Base-by-base conservation (phyloP, 2,329 filamentous ascomycete species). In the Mycosphaerella sp. region DNA sequence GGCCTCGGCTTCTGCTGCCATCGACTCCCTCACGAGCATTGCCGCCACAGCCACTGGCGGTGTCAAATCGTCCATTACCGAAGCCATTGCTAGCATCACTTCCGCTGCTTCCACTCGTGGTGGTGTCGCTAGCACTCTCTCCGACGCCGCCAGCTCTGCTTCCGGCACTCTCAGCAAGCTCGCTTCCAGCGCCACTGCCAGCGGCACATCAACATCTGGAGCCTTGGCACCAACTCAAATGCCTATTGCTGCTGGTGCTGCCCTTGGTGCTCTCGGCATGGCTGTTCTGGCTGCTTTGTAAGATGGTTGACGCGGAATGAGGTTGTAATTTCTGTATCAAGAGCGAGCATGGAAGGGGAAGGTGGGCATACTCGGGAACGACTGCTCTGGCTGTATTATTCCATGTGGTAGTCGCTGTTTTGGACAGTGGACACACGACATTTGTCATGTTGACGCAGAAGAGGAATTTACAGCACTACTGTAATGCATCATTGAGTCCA, bases 231-330 rank as follows among this genome's bases (percentile, higher is more conserved):
- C 56, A 3, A 57, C 57, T n/a, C 46, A 50, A 34, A 46, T 36
- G 34, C 57, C 54, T 14, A 35, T 59, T n/a, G 48, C 53, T 27
- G 57, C 57, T 17, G 57, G 45, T 41, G 57, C 47, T 40, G 57
- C 57, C n/a, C 39, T 57, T 37, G 57, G 57, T 46, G 57, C 54
- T 27, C 41, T 59, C 17, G 57, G 57, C 30, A 50, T 54, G 37
- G 54, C 47, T 21, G 47, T 59, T 21, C 32, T 56, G 42, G 54
- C 50, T 16, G 44, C 53, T 40, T 49, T 59, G 46, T 59, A 55
- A 41, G 43, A 9, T 16, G 14, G 13, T 17, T 2, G 35, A 35
- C 1, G n/a, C 5, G 4, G n/a, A 21, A 13, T 34, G 18, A 30
- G 4, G 21, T 5, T n/a, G 7, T 10, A 16, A 9, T 27, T 45